A percentile compares a stretch with the other conserved stretches of the same genome.
Evolutionary conservation across 1,139 yeast genomes (phyloP).

Genomic region (Debaryomycetaceae sp.): DNA sequence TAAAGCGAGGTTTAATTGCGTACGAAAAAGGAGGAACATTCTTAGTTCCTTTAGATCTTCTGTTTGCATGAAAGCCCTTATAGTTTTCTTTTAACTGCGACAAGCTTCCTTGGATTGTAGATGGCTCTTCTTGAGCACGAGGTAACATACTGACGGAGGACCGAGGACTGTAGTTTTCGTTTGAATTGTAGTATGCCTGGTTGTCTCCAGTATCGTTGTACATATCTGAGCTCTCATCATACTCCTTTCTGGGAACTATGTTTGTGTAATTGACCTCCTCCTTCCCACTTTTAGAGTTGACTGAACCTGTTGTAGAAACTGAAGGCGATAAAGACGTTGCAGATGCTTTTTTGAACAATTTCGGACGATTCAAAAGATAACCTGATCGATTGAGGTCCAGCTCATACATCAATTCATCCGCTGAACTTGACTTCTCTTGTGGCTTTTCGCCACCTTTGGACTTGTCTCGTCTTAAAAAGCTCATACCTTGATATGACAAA

Average conservation of each 20-base stretch:
- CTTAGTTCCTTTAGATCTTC: constrained; percentile 20
- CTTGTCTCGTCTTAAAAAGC: constrained; percentile 29
- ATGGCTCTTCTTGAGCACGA: constrained; percentile 5
- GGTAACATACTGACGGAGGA: constrained; percentile 23
- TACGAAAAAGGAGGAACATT: constrained; percentile 49
- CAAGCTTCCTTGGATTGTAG: neutral
- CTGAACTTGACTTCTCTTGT: neutral
- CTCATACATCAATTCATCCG: neutral
- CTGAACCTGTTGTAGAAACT: constrained; percentile 7
- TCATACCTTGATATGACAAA: constrained; percentile 15
- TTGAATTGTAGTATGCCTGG: constrained; percentile 2
- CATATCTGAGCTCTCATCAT: neutral
- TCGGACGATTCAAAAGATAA: neutral
- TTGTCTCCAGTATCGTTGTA: neutral
- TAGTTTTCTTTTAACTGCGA: constrained; percentile 29
- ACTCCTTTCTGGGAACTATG: neutral
- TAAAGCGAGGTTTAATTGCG: constrained; percentile 50
- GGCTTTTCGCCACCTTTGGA: constrained; percentile 4
- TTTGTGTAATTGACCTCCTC: neutral
- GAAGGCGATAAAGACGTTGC: constrained; percentile 3
- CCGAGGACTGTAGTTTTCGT: constrained; percentile 21
- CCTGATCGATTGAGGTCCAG: neutral
- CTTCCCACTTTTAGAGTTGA: constrained; percentile 3
- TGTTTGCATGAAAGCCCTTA: constrained; percentile 49
- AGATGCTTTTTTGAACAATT: neutral